phyloP scores from a whole-genome alignment of 805 yeast species.

The Yueomyces sp. region DNA sequence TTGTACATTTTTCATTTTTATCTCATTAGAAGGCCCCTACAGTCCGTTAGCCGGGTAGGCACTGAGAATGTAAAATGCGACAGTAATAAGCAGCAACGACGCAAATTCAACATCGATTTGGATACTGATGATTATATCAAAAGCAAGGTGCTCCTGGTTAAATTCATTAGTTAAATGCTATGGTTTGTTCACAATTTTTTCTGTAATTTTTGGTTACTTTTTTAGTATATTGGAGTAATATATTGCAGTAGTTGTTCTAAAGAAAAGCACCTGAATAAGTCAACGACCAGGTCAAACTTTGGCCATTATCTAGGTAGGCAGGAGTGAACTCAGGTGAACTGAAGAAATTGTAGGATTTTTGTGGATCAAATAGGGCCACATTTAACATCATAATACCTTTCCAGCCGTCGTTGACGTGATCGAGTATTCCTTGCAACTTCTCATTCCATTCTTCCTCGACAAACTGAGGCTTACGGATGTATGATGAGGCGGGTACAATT shows the following conservation, averaged over 20 bases:
- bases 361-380: slow-evolving; percentile 61
- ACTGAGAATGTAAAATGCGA: too few relatives aligned
- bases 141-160: too few relatives aligned
- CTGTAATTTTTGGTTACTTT: too few relatives aligned
- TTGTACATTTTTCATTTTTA: too few relatives aligned
- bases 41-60: too few relatives aligned
- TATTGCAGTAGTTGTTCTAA: background rate
- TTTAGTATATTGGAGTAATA: background rate
- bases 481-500: slow-evolving; percentile 51
- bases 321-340: slow-evolving; percentile 37
- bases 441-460: slow-evolving; percentile 50
- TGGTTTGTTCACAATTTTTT: too few relatives aligned
- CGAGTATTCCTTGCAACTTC: slow-evolving; percentile 32
- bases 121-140: too few relatives aligned
- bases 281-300: slow-evolving; percentile 76
- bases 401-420: slow-evolving; percentile 52
- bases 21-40: too few relatives aligned
- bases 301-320: slow-evolving; percentile 66
- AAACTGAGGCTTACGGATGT: slow-evolving; percentile 37
- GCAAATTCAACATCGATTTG: too few relatives aligned
- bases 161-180: too few relatives aligned
- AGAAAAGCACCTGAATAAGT: slow-evolving; percentile 43
- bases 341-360: slow-evolving; percentile 48
- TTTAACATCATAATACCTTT: slow-evolving; percentile 60
- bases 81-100: too few relatives aligned